A percentile compares a stretch with the other conserved stretches of the same genome.
Evolutionary conservation across 2,329 filamentous ascomycete species (phyloP).

Genomic region (Neonectria coccinea): DNA sequence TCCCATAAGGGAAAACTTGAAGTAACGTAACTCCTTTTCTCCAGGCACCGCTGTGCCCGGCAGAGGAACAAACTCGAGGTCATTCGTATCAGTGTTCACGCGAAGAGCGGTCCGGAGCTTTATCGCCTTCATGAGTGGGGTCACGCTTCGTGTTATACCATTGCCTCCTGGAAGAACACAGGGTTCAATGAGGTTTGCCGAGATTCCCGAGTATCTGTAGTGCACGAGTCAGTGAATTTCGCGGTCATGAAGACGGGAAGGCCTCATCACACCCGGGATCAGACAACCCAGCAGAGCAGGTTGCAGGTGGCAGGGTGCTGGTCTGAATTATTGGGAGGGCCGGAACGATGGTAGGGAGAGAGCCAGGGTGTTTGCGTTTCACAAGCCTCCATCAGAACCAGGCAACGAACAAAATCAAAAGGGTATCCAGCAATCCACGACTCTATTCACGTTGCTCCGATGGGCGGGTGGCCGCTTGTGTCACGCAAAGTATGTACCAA

Average conservation of each 20-base stretch:
- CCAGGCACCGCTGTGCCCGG: not conserved
- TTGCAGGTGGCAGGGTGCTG: not conserved
- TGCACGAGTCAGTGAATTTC: too few relatives aligned
- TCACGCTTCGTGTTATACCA: too few relatives aligned
- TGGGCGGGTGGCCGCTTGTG: not conserved
- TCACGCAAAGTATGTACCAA: not conserved
- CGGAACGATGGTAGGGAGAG: not conserved
- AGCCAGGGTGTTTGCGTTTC: not conserved
- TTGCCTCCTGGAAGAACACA: too few relatives aligned
- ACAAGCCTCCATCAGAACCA: not conserved
- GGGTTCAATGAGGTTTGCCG: too few relatives aligned
- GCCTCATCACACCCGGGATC: too few relatives aligned
- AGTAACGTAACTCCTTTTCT: not conserved
- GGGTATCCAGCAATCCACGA: too few relatives aligned
- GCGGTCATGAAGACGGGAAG: too few relatives aligned
- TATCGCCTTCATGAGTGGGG: too few relatives aligned
- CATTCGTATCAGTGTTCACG: not conserved
- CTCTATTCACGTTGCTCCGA: not conserved
- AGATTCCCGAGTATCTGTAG: too few relatives aligned
- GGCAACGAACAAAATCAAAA: not conserved
- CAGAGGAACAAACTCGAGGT: not conserved
- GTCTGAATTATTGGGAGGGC: not conserved
- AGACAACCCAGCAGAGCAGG: not conserved
- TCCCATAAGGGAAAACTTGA: not conserved
- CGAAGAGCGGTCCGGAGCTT: not conserved